Base-by-base conservation (phyloP, 495 filamentous ascomycete genomes). In the Daldinia concentrica region DNA sequence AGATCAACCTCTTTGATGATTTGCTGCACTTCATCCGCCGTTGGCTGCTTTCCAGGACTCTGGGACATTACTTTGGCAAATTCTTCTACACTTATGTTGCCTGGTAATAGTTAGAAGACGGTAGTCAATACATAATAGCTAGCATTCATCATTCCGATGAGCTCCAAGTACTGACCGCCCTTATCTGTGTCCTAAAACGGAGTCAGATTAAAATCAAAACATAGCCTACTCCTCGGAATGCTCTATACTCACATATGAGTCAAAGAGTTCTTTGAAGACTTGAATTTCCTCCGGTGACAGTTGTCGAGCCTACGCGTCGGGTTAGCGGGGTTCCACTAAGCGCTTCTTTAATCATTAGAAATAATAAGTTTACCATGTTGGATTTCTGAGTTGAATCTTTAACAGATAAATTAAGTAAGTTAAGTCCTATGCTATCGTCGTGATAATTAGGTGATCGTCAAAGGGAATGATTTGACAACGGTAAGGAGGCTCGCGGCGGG, bases 1-100 rank as follows among this genome's bases (percentile, higher is more conserved):
- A 77, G 69, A 59, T 81, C 77, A 1, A 81, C 79, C 34, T 81
- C 79, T 41, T 73, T 70, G 22, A 81, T 70, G 37, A 81, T 81
- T 58, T 81, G 69, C 30, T 69, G 60, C 12, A 81, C 71, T 52
- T 79, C 79, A 0, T 32, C 77, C 50, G 74, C 19, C 2, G 67
- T 73, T 14, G 76, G 75, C 22, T 72, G 58, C 48, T 78, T 76
- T 6, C 79, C 79, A 11, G 74, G 74, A 26, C 74, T 73, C 51
- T 74, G 68, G 14, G 75, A 75, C 78, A 80, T 80, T 39, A 78
- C 78, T n/a, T 74, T 73, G 6, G 73, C 78, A 48, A 80, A 80
- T 54, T 80, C 78, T 48, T 79, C 77, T 0, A 78, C 74, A 14
- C 67, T 73, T 48, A 80, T 80, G 41, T 74, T 79, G 30, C 78